Percentiles rank a stretch among this genome's conserved stretches.
Conservation (phyloP, 2,329 filamentous ascomycete species). For the Plenodomus tracheiphilus region DNA sequence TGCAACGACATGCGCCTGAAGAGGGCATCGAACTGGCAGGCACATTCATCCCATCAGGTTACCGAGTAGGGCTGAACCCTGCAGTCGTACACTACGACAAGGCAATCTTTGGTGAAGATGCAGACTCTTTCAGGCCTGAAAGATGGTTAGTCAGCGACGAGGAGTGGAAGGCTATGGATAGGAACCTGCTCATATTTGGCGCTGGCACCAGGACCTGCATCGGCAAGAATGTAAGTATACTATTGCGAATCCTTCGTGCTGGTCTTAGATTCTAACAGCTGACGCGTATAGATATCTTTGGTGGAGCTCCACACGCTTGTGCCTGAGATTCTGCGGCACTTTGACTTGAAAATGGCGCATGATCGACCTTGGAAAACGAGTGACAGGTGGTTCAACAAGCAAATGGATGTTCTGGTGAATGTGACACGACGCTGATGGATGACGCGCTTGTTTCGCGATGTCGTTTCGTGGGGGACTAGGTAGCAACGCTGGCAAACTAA, state of each 20-base stretch:
- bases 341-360: conserved; percentile 16
- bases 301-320: conserved; percentile 19
- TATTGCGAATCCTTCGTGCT: background rate
- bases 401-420: conserved; percentile 14
- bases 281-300: conserved; percentile 12
- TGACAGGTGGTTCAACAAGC: conserved; percentile 21
- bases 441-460: background rate
- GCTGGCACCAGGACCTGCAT: conserved; percentile 39
- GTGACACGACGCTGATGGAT: conserved; percentile 4
- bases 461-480: no score
- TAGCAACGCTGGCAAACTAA: no score
- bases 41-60: conserved; percentile 38
- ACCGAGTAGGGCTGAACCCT: conserved; percentile 49
- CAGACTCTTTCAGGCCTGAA: conserved; percentile 49
- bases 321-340: conserved; percentile 18
- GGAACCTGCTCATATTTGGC: conserved; percentile 44
- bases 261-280: background rate
- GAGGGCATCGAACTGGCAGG: conserved; percentile 24
- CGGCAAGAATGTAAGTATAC: conserved; percentile 26
- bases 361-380: conserved; percentile 15
- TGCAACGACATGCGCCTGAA: conserved; percentile 22
- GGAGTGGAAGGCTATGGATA: conserved; percentile 21
- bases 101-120: conserved; percentile 45
- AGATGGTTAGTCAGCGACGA: conserved; percentile 47
- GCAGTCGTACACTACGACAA: conserved; percentile 50